Conservation (phyloP, 805 yeast species). For the Isabelozyma pseudorhagii region DNA sequence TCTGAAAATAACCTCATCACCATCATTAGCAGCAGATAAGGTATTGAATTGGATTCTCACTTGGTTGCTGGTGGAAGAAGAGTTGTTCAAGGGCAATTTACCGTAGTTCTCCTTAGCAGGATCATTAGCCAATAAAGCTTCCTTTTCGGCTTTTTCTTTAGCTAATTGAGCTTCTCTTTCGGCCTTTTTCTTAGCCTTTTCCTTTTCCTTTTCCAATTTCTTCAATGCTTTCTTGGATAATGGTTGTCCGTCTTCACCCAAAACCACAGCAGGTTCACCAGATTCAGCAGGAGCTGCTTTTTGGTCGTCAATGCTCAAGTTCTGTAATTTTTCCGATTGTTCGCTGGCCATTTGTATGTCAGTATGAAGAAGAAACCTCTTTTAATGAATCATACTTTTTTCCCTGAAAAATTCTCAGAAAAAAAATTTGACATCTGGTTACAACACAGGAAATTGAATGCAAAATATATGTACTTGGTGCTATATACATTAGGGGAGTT, state of each 20-base stretch:
- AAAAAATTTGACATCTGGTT: background rate
- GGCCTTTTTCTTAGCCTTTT: slow-evolving; percentile 88
- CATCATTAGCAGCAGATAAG: slow-evolving; percentile 63
- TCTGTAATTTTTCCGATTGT: slow-evolving; percentile 21
- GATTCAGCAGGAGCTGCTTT: slow-evolving; percentile 10
- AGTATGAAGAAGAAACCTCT: background rate
- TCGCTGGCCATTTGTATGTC: slow-evolving; percentile 16
- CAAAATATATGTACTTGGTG: background rate
- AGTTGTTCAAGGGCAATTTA: slow-evolving; percentile 80
- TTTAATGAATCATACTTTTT: background rate
- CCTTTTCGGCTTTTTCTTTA: slow-evolving; percentile 79
- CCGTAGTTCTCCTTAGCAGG: slow-evolving; percentile 89
- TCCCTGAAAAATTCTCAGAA: background rate
- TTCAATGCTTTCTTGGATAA: slow-evolving; percentile 91
- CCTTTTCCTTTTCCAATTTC: slow-evolving; percentile 89
- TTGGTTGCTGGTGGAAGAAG: slow-evolving; percentile 63
- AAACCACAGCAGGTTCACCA: slow-evolving; percentile 22
- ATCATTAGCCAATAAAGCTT: slow-evolving; percentile 67
- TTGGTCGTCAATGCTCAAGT: slow-evolving; percentile 16
- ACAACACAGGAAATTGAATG: background rate
- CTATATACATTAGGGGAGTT: no score
- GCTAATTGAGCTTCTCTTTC: slow-evolving; percentile 89
- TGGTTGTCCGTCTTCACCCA: slow-evolving; percentile 80
- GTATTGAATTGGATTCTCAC: slow-evolving; percentile 57
- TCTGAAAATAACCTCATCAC: slow-evolving; percentile 77